phyloP scores from a whole-genome alignment of 2,329 filamentous ascomycete species.

The Monosporascus sp. region DNA sequence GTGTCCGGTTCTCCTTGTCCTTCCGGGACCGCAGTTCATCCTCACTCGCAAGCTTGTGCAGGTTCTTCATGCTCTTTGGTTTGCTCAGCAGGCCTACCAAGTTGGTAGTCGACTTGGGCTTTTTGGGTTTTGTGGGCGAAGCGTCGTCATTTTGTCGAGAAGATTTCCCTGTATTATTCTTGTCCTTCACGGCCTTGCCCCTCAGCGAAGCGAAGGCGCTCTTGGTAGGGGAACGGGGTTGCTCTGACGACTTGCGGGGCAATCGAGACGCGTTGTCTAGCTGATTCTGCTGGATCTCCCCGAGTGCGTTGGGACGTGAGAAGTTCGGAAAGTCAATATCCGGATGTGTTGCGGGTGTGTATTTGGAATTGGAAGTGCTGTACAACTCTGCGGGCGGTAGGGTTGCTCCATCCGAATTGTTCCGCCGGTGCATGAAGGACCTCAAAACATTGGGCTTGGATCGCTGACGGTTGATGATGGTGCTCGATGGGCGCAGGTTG shows the following conservation, averaged over 20 bases:
- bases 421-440: constrained; percentile 45
- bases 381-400: constrained; percentile 24
- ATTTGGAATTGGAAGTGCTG: constrained; percentile 15
- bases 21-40: constrained; percentile 47
- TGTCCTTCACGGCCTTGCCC: constrained; percentile 33
- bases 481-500: constrained; percentile 7
- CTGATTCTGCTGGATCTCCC: constrained; percentile 54
- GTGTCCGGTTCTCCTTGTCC: constrained; percentile 80
- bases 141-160: constrained; percentile 33
- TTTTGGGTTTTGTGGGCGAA: constrained; percentile 61
- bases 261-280: constrained; percentile 20
- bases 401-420: constrained; percentile 38
- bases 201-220: constrained; percentile 31
- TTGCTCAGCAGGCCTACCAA: constrained; percentile 71
- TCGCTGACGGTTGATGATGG: constrained; percentile 28
- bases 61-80: constrained; percentile 66
- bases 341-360: constrained; percentile 17
- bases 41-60: constrained; percentile 47
- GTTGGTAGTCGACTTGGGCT: constrained; percentile 78
- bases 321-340: constrained; percentile 29
- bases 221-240: constrained; percentile 24
- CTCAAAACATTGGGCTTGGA: constrained; percentile 46
- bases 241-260: constrained; percentile 16
- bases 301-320: constrained; percentile 42
- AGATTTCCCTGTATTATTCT: constrained; percentile 11